Percentiles rank a stretch among this genome's conserved stretches.
Conservation (phyloP, 306 rosid species). For the Glycine soja region DNA sequence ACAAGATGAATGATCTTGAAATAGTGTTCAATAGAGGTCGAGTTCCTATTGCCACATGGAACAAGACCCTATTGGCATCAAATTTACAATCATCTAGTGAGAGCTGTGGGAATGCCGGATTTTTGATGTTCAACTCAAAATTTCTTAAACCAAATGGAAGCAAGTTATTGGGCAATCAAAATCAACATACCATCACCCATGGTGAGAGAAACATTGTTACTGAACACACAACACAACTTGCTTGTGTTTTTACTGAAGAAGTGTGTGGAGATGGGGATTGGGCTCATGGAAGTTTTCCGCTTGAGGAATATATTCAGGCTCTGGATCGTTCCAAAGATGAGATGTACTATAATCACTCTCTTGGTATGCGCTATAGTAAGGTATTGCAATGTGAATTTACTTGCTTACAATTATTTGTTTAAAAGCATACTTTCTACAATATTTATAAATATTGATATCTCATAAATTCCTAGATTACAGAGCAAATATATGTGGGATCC, state of each 20-base stretch:
- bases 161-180: slow-evolving; percentile 60
- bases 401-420: slow-evolving; percentile 14
- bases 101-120: slow-evolving; percentile 71
- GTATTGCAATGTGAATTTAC: slow-evolving; percentile 51
- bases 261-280: slow-evolving; percentile 87
- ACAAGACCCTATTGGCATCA: slow-evolving; percentile 68
- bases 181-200: slow-evolving; percentile 59
- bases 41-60: slow-evolving; percentile 86
- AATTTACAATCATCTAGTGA: slow-evolving; percentile 66
- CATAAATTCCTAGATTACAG: slow-evolving; percentile 71
- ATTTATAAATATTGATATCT: slow-evolving; percentile 33
- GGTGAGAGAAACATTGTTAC: slow-evolving; percentile 55
- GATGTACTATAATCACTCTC: slow-evolving; percentile 80
- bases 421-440: slow-evolving; percentile 6
- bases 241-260: slow-evolving; percentile 73
- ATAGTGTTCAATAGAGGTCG: slow-evolving; percentile 78
- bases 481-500: slow-evolving; percentile 91
- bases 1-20: slow-evolving; percentile 66
- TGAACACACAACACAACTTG: slow-evolving; percentile 60
- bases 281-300: slow-evolving; percentile 90
- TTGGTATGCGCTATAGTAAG: slow-evolving; percentile 93
- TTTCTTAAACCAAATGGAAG: slow-evolving; percentile 69
- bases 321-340: slow-evolving; percentile 86
- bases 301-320: slow-evolving; percentile 85
- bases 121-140: slow-evolving; percentile 76